Percentiles rank a stretch among this genome's conserved stretches.
Conservation (phyloP, 148 eudicot species). For the Pharnaceum exiguum region DNA sequence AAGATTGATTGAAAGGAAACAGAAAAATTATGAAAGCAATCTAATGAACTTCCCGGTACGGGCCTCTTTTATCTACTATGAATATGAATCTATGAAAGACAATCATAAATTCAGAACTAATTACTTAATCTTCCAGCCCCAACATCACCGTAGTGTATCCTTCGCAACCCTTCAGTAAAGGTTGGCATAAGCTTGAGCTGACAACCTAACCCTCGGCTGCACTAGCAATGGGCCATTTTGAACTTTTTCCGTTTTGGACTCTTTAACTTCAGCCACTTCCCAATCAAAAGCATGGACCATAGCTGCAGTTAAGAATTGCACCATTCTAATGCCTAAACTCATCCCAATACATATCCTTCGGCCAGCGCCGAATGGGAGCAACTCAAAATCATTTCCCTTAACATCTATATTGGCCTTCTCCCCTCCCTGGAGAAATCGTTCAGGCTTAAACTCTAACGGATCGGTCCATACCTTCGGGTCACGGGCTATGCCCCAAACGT, state of each 20-base stretch:
- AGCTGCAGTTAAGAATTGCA: slow-evolving; percentile 67
- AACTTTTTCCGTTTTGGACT: slow-evolving; percentile 82
- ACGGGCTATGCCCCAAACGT: slow-evolving; percentile 96
- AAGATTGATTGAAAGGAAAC: no score
- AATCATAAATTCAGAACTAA: no score
- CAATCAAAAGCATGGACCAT: slow-evolving; percentile 64
- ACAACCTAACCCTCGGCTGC: slow-evolving; percentile 57
- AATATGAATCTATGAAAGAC: no score
- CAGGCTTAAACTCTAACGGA: slow-evolving; percentile 69
- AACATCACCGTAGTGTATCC: no score
- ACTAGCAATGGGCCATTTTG: slow-evolving; percentile 64
- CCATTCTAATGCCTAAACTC: slow-evolving; percentile 82
- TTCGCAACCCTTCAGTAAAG: no score
- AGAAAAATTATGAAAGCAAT: no score
- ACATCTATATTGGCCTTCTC: slow-evolving; percentile 69
- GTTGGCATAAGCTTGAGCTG: slow-evolving; percentile 31
- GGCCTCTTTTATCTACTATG: no score
- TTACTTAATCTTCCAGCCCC: no score
- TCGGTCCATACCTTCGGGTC: slow-evolving; percentile 68
- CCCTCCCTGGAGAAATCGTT: slow-evolving; percentile 64
- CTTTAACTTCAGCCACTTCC: slow-evolving; percentile 47
- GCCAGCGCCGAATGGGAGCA: slow-evolving; percentile 94
- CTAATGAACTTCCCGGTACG: no score
- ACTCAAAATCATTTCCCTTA: slow-evolving; percentile 72
- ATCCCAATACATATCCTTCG: slow-evolving; percentile 87